phyloP scores from a whole-genome alignment of 208 protist species.

The Wallacemonas sp. region DNA sequence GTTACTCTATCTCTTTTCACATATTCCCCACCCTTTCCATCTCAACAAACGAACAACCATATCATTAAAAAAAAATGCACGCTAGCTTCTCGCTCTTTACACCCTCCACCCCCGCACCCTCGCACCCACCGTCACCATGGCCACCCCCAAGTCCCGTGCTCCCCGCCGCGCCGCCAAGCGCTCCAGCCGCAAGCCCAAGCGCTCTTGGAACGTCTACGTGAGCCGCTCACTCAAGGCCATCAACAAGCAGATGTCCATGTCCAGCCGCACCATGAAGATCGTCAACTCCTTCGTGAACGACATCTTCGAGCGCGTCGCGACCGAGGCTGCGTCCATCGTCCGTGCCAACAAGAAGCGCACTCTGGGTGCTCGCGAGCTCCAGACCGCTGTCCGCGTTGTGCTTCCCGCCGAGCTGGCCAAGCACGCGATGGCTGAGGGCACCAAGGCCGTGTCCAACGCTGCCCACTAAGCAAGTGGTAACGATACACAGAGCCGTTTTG shows the following conservation, averaged over 20 bases:
- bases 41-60: too few species aligned
- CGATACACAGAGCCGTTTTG: too few species aligned
- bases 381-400: slow-evolving; percentile 96
- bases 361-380: slow-evolving; percentile 94
- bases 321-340: slow-evolving; percentile 93
- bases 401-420: slow-evolving; percentile 98
- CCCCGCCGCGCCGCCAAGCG: slow-evolving; percentile 34
- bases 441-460: slow-evolving; percentile 96
- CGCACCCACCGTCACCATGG: slow-evolving; percentile 33
- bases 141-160: slow-evolving; percentile 37
- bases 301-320: slow-evolving; percentile 96
- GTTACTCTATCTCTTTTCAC: too few species aligned
- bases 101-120: slow-evolving; percentile 6
- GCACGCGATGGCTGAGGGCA: slow-evolving; percentile 98
- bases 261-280: slow-evolving; percentile 95
- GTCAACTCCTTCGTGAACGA: slow-evolving; percentile 98
- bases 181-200: slow-evolving; percentile 71
- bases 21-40: too few species aligned
- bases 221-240: slow-evolving; percentile 95
- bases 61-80: not conserved
- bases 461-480: slow-evolving; percentile 28
- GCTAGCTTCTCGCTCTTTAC: slow-evolving; percentile 8
- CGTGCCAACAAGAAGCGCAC: slow-evolving; percentile 96
- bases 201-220: slow-evolving; percentile 88
- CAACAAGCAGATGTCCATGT: slow-evolving; percentile 96